Conservation (phyloP, 305 asterid genomes). For the Fraxinus velutina region DNA sequence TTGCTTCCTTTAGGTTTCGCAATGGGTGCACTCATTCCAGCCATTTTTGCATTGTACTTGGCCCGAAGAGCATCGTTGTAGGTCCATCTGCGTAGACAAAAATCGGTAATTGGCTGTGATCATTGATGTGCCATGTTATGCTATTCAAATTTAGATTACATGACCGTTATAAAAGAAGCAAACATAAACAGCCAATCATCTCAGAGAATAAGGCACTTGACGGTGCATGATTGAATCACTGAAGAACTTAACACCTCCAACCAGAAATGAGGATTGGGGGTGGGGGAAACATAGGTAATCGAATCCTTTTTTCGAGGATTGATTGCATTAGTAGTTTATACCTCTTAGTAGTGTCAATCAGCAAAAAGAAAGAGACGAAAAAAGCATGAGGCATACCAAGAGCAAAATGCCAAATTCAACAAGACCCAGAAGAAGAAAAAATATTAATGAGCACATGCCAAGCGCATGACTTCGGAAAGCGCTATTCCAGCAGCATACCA, state of each 20-base stretch:
- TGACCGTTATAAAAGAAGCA: background rate
- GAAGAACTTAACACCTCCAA: background rate
- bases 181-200: background rate
- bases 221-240: background rate
- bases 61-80: constrained; percentile 76
- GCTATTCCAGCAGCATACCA: background rate
- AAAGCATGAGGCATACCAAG: background rate
- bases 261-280: background rate
- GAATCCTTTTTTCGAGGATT: background rate
- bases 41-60: constrained; percentile 89
- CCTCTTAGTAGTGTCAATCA: background rate
- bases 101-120: constrained; percentile 2
- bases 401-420: background rate
- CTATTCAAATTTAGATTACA: constrained; percentile 4
- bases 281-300: background rate
- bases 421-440: background rate
- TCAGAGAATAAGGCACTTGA: background rate
- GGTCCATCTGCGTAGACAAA: constrained; percentile 73
- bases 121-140: background rate
- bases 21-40: constrained; percentile 80
- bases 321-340: background rate
- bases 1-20: constrained; percentile 88
- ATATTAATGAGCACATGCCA: background rate
- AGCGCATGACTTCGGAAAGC: background rate
- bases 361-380: background rate